Percentiles rank a stretch among this genome's conserved stretches.
These are phyloP conservation scores for Fusarium sp. DNA, from an alignment of 2,329 filamentous ascomycete genomes.

Conservation along the genomic window DNA sequence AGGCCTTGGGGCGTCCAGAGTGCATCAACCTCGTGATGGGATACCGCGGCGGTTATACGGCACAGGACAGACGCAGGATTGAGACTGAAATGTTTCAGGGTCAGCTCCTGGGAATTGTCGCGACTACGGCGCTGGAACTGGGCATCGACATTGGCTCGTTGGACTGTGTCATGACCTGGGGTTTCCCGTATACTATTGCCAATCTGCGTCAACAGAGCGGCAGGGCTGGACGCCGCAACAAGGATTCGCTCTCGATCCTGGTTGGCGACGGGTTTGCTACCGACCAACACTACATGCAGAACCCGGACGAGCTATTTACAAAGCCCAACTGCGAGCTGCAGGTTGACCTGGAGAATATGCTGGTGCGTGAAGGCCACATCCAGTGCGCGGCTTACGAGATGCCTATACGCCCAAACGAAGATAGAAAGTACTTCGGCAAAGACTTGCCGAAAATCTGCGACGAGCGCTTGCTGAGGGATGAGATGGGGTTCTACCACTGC, in stretches of 20 bases:
- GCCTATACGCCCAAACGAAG: conserved; percentile 83
- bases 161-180: conserved; percentile 92
- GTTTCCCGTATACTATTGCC: conserved; percentile 95
- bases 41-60: conserved; percentile 94
- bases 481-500: conserved; percentile 87
- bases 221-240: conserved; percentile 89
- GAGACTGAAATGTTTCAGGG: conserved; percentile 98
- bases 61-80: conserved; percentile 87
- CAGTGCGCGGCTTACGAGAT: conserved; percentile 97
- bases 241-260: conserved; percentile 89
- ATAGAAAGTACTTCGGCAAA: conserved; percentile 81
- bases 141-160: conserved; percentile 95
- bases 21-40: conserved; percentile 88
- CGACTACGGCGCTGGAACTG: conserved; percentile 91
- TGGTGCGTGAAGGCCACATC: conserved; percentile 91
- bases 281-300: conserved; percentile 97
- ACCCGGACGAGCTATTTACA: conserved; percentile 92
- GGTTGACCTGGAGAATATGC: conserved; percentile 90
- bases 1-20: conserved; percentile 77
- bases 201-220: conserved; percentile 96
- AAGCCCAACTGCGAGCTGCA: conserved; percentile 90
- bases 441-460: conserved; percentile 77
- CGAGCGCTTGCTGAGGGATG: conserved; percentile 79
- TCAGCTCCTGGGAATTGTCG: conserved; percentile 90
- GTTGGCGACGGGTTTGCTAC: conserved; percentile 90